phyloP scores from a whole-genome alignment of 805 yeast genomes.

The Candida hispaniensis region DNA sequence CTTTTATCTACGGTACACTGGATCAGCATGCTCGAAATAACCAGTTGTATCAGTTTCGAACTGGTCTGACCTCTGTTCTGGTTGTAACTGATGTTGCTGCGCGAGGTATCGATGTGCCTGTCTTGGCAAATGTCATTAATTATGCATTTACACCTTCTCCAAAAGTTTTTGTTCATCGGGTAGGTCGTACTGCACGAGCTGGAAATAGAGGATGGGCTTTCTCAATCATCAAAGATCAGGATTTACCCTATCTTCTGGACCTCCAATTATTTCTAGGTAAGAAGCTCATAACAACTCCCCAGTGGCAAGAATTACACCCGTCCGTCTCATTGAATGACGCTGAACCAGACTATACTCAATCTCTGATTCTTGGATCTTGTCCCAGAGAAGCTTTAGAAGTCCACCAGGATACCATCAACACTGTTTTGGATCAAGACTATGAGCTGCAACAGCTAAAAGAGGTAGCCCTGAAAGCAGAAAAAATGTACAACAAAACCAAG shows the following conservation, averaged over 20 bases:
- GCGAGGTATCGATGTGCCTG: constrained; percentile 97
- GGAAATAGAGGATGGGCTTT: constrained; percentile 98
- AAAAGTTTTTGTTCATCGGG: constrained; percentile 91
- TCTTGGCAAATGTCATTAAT: constrained; percentile 88
- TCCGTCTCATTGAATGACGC: constrained; percentile 38
- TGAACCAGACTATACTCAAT: constrained; percentile 45
- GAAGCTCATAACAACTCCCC: constrained; percentile 40
- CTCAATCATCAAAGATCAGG: constrained; percentile 73
- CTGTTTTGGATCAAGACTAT: constrained; percentile 48
- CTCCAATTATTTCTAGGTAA: constrained; percentile 81
- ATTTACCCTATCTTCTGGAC: constrained; percentile 82
- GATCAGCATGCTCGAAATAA: constrained; percentile 92
- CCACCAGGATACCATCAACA: constrained; percentile 59
- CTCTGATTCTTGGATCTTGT: constrained; percentile 72
- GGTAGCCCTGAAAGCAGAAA: constrained; percentile 81
- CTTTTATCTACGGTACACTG: constrained; percentile 86
- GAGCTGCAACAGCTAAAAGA: constrained; percentile 55
- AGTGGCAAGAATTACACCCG: constrained; percentile 3
- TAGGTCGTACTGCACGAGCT: constrained; percentile 99
- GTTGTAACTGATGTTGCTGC: constrained; percentile 94
- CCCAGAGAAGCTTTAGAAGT: constrained; percentile 67
- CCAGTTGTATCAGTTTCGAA: constrained; percentile 73
- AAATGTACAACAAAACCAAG: constrained; percentile 73
- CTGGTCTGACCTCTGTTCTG: constrained; percentile 72
- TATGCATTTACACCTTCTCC: constrained; percentile 85